Evolutionary conservation across 352 stramenopile genomes (phyloP).

Genomic region (Thraustochytrium sp.): DNA sequence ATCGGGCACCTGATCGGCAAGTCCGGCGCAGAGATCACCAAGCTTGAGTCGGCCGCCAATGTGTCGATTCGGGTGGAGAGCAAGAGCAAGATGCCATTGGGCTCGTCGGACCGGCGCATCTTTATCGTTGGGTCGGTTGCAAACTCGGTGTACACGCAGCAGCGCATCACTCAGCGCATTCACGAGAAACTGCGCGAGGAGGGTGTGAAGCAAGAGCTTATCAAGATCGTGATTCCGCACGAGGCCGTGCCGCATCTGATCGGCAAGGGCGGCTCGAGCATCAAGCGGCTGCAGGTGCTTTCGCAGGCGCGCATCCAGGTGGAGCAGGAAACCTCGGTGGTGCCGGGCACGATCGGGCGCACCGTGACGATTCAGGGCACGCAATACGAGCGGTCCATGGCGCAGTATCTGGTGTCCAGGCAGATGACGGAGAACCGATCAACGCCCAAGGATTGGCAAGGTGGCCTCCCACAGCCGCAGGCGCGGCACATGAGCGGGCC

Average conservation of each 20-base stretch:
- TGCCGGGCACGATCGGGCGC: slow-evolving; percentile 20
- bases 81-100: slow-evolving; percentile 37
- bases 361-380: slow-evolving; percentile 29
- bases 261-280: slow-evolving; percentile 29
- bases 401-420: not conserved
- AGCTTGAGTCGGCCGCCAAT: slow-evolving; percentile 5
- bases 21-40: slow-evolving; percentile 24
- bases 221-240: slow-evolving; percentile 40
- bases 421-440: slow-evolving; percentile 35
- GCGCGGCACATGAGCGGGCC: not conserved
- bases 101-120: not conserved
- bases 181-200: slow-evolving; percentile 36
- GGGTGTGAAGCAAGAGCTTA: slow-evolving; percentile 36
- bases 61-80: slow-evolving; percentile 37
- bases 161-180: slow-evolving; percentile 13
- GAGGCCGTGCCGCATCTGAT: slow-evolving; percentile 34
- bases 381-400: slow-evolving; percentile 18
- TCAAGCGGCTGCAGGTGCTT: slow-evolving; percentile 35
- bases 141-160: slow-evolving; percentile 33
- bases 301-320: slow-evolving; percentile 24
- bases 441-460: slow-evolving; percentile 32
- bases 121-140: slow-evolving; percentile 25
- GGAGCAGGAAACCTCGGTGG: slow-evolving; percentile 25
- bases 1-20: slow-evolving; percentile 39
- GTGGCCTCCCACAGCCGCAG: slow-evolving; percentile 1